phyloP scores from a whole-genome alignment of 768 basidiomycete genomes.

The Suillus brevipes region DNA sequence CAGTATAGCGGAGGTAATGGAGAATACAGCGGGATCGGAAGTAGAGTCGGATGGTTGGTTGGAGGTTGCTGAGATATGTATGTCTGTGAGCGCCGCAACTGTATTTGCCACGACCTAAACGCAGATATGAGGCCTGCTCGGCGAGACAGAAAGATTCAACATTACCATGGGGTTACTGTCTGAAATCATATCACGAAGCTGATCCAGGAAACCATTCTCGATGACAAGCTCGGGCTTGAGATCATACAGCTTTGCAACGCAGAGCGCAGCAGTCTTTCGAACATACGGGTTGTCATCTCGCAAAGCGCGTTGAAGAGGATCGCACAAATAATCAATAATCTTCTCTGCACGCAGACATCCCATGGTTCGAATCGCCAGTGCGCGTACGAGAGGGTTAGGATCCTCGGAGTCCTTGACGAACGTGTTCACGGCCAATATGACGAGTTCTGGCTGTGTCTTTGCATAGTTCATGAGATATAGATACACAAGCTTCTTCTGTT shows the following conservation, averaged over 20 bases:
- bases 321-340: conserved; percentile 98
- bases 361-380: conserved; percentile 97
- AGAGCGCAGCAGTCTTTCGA: conserved; percentile 94
- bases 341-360: conserved; percentile 95
- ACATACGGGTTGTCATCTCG: conserved; percentile 98
- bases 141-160: conserved; percentile 5
- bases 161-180: conserved; percentile 96
- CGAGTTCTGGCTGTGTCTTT: conserved; percentile 97
- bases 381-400: conserved; percentile 93
- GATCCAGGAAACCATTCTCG: conserved; percentile 91
- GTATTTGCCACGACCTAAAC: conserved; percentile 96
- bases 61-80: conserved; percentile 71
- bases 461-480: conserved; percentile 99
- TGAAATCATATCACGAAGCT: conserved; percentile 87
- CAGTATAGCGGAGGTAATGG: conserved; percentile 79
- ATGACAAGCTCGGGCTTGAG: conserved; percentile 93
- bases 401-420: conserved; percentile 98
- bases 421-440: conserved; percentile 98
- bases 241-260: conserved; percentile 97
- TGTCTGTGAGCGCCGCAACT: conserved; percentile 89
- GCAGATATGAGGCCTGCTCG: background rate
- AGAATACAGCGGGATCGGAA: conserved; percentile 69
- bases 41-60: conserved; percentile 49
- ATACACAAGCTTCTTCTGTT: conserved; percentile 99
- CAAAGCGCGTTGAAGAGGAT: conserved; percentile 88